Conservation (phyloP, 345 rosid genomes). For the Punica granatum region DNA sequence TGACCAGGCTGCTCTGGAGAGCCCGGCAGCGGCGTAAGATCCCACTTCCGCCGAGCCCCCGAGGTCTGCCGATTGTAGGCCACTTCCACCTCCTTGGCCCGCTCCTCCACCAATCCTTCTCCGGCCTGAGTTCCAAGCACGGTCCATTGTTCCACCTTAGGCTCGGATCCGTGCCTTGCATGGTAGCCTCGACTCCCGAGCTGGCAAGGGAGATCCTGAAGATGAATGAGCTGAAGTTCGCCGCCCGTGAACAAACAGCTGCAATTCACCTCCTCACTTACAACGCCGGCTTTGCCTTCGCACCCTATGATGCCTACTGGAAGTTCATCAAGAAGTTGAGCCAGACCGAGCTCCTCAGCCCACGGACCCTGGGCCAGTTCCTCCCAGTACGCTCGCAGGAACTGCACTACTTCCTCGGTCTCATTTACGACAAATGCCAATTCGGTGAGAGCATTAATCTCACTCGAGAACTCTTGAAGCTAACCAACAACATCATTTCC, state of each 20-base stretch:
- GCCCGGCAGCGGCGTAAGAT: not conserved
- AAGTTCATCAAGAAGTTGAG: slow-evolving; percentile 35
- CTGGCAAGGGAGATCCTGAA: slow-evolving; percentile 28
- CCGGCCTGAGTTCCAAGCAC: slow-evolving; percentile 7
- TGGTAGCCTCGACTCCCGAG: slow-evolving; percentile 32
- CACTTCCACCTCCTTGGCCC: slow-evolving; percentile 41
- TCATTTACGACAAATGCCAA: slow-evolving; percentile 14
- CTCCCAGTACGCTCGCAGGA: slow-evolving; percentile 26
- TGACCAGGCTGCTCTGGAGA: not conserved
- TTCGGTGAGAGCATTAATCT: slow-evolving; percentile 22
- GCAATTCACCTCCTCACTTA: slow-evolving; percentile 38
- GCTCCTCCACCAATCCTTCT: slow-evolving; percentile 25
- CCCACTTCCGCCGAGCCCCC: slow-evolving; percentile 29
- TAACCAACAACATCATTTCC: slow-evolving; percentile 32
- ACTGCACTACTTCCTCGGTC: slow-evolving; percentile 9
- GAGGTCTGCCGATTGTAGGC: slow-evolving; percentile 32
- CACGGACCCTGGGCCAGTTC: slow-evolving; percentile 22
- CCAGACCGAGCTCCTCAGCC: slow-evolving; percentile 34
- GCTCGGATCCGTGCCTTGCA: slow-evolving; percentile 27
- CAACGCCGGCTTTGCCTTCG: slow-evolving; percentile 31
- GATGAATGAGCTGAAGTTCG: slow-evolving; percentile 26
- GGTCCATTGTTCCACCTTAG: slow-evolving; percentile 29
- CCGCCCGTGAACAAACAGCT: slow-evolving; percentile 17
- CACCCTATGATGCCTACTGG: slow-evolving; percentile 36
- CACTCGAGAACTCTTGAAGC: slow-evolving; percentile 31